Evolutionary conservation across 192 early-diverging fungal genomes (phyloP).

Genomic region (Funneliformis geosporum): DNA sequence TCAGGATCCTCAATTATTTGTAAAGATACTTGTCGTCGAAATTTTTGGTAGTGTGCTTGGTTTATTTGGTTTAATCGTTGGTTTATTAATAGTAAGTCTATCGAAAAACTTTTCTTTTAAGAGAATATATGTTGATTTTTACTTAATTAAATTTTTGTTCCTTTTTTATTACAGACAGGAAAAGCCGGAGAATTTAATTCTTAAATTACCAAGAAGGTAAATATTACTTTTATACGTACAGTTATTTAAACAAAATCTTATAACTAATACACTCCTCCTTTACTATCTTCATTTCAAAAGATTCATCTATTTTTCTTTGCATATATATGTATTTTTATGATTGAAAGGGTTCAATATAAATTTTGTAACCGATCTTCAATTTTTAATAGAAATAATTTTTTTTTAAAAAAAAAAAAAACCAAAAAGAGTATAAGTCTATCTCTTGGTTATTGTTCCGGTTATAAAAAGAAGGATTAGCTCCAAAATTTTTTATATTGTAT

Average conservation of each 20-base stretch:
- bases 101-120: not conserved
- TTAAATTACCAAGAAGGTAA: not conserved
- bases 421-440: too few relatives aligned
- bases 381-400: too few relatives aligned
- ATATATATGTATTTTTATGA: too few relatives aligned
- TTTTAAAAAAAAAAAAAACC: too few relatives aligned
- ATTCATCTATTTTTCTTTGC: too few relatives aligned
- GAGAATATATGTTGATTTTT: not conserved
- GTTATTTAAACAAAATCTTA: not conserved
- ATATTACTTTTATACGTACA: not conserved
- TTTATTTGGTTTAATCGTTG: slow-evolving; percentile 95
- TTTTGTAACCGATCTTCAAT: too few relatives aligned
- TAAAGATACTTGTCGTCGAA: slow-evolving; percentile 96
- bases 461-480: too few relatives aligned
- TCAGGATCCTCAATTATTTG: slow-evolving; percentile 90
- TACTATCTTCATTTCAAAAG: too few relatives aligned
- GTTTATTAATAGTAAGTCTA: slow-evolving; percentile 71
- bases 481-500: too few relatives aligned
- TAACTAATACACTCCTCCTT: too few relatives aligned
- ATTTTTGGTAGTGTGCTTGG: slow-evolving; percentile 97
- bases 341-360: too few relatives aligned
- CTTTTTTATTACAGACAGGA: slow-evolving; percentile 5
- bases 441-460: too few relatives aligned
- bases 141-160: not conserved
- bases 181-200: not conserved